Evolutionary conservation across 2,329 filamentous ascomycete genomes (phyloP).

Genomic region (Cladosporium sp.): DNA sequence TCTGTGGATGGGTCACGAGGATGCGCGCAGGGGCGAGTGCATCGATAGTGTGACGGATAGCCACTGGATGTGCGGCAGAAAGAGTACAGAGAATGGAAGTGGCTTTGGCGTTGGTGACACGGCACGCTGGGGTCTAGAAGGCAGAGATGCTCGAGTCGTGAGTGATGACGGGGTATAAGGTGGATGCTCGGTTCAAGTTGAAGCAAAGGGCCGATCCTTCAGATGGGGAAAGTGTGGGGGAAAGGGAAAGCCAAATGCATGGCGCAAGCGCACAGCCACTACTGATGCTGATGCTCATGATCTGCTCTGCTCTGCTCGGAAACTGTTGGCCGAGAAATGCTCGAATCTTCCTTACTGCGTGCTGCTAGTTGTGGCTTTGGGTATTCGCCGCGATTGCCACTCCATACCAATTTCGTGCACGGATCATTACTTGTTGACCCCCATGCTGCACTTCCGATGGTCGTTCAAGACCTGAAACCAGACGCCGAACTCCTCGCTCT

Average conservation of each 20-base stretch:
- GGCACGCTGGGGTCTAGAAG: background rate
- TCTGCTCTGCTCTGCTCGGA: background rate
- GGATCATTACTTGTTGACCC: background rate
- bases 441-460: background rate
- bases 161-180: constrained; percentile 11
- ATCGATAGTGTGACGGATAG: background rate
- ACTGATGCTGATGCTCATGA: no score
- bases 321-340: background rate
- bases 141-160: background rate
- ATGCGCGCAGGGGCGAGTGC: background rate
- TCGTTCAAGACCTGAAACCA: background rate
- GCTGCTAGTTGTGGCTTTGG: background rate
- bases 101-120: background rate
- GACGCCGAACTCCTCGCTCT: constrained; percentile 12
- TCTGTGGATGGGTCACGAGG: constrained; percentile 10
- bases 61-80: background rate
- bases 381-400: background rate
- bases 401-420: background rate
- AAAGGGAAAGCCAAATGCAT: background rate
- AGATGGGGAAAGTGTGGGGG: constrained; percentile 9
- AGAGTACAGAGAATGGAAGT: background rate
- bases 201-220: constrained; percentile 6
- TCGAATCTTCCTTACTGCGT: background rate
- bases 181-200: constrained; percentile 4
- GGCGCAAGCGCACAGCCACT: background rate